Conservation (phyloP, 139 green algal genomes). For the Asterochloris erici region DNA sequence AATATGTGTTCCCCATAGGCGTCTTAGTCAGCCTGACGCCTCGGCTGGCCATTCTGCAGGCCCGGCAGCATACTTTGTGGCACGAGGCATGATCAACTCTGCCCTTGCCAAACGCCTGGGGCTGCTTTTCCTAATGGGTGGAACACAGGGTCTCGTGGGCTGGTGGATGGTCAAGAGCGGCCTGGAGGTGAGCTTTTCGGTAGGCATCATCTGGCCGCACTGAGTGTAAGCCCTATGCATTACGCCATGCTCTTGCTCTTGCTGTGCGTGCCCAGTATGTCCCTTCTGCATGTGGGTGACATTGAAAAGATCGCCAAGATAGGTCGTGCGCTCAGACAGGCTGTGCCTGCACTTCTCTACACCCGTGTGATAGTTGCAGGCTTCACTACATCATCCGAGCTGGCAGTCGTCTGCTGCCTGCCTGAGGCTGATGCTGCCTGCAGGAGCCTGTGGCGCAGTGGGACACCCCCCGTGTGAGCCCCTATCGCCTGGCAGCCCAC, state of each 20-base stretch:
- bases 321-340: too few species aligned
- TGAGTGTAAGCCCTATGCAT: not conserved
- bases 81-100: slow-evolving; percentile 60
- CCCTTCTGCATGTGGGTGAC: not conserved
- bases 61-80: slow-evolving; percentile 80
- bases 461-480: slow-evolving; percentile 81
- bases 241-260: not conserved
- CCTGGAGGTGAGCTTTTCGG: slow-evolving; percentile 48
- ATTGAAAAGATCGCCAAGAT: not conserved
- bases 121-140: slow-evolving; percentile 89
- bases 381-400: not conserved
- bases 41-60: slow-evolving; percentile 26
- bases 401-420: not conserved
- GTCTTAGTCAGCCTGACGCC: too few species aligned
- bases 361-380: not conserved
- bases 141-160: slow-evolving; percentile 88
- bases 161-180: slow-evolving; percentile 99
- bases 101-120: slow-evolving; percentile 72
- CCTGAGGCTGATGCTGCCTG: not conserved
- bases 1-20: too few species aligned
- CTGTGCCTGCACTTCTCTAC: not conserved
- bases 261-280: not conserved
- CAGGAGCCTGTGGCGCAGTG: slow-evolving; percentile 19
- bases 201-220: not conserved
- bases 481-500: slow-evolving; percentile 94